phyloP scores from a whole-genome alignment of 2,329 filamentous ascomycete species.

The Fusarium secorum region DNA sequence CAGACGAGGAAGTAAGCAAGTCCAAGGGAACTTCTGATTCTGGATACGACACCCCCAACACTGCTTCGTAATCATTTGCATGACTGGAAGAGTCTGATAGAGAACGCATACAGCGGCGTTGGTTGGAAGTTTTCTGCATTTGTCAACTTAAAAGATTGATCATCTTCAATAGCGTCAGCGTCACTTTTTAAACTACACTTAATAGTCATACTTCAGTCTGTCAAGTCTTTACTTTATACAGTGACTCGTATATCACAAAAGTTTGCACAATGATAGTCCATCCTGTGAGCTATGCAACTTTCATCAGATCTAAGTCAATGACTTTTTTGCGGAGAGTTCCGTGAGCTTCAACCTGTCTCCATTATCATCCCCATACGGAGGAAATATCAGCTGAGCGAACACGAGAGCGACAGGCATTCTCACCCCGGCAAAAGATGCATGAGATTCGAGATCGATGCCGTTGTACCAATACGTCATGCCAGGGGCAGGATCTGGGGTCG shows the following conservation, averaged over 20 bases:
- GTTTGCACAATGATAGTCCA: not conserved
- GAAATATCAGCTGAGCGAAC: constrained; percentile 19
- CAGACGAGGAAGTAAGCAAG: constrained; percentile 14
- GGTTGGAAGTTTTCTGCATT: constrained; percentile 2
- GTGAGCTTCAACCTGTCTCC: not conserved
- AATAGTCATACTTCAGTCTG: not conserved
- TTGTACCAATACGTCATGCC: constrained; percentile 3
- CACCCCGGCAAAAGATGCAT: constrained; percentile 9
- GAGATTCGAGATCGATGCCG: constrained; percentile 14
- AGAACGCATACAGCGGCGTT: constrained; percentile 20
- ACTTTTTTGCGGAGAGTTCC: not conserved
- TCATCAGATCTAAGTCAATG: not conserved
- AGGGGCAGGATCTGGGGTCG: constrained; percentile 10
- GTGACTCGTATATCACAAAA: not conserved
- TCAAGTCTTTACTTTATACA: not conserved
- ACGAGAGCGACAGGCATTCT: constrained; percentile 22
- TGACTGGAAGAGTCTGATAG: not conserved
- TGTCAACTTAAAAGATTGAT: not conserved
- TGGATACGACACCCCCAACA: constrained; percentile 45
- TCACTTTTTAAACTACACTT: not conserved
- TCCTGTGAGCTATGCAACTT: not conserved
- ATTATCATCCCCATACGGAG: not conserved
- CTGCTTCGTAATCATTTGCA: constrained; percentile 17
- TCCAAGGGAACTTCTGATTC: constrained; percentile 46
- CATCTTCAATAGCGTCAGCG: not conserved